Base-by-base conservation (phyloP, 1,284 basidiomycete genomes). In the Golubevia pallescens region DNA sequence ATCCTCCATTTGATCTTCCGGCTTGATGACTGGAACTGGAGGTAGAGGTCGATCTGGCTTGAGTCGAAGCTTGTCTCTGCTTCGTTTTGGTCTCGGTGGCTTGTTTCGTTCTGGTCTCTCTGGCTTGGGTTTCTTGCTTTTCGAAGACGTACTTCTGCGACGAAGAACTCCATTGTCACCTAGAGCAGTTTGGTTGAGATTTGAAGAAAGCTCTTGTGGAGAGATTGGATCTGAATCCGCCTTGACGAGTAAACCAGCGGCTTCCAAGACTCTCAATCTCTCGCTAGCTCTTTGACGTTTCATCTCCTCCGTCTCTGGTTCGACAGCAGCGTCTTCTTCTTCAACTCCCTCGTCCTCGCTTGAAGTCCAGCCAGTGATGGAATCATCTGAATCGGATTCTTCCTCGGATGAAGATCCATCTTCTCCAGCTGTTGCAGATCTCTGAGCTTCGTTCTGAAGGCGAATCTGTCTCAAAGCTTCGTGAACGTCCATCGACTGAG, bases 191-290 rank as follows among this genome's bases (percentile, higher is more conserved):
- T 61, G 57, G 16, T 2, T 58, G 0, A 55, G 38, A 65, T 67
- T 57, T 65, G 65, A 55, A 67, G 67, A 13, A 63, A 62, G 3
- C 67, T 64, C 20, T 42, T 60, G 86, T 5, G 89, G 88, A 14
- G 87, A 86, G 62, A 88, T 86, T 61, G 86, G 81, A 67, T 88
- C 88, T 24, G 32, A 60, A 52, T 71, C 71, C 7, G 66, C 65
- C 73, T 91, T 90, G 60, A 96, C 89, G 65, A 94, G 90, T 48
- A 97, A 87, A 0, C 95, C 95, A 0, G 94, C 94, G 0, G 93
- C 93, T 80, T 94, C 91, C 14, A 97, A 87, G 7, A 96, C 93
- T 23, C 92, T 89, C 73, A 91, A 89, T 32, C 93, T 88, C 82
- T 95, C 94, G 19, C 89, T 87, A 66, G 91, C 93, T 55, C 93